These are phyloP conservation scores for Dactylellina parvicollis DNA, from an alignment of 2,329 filamentous ascomycete species.

Conservation along the genomic window DNA sequence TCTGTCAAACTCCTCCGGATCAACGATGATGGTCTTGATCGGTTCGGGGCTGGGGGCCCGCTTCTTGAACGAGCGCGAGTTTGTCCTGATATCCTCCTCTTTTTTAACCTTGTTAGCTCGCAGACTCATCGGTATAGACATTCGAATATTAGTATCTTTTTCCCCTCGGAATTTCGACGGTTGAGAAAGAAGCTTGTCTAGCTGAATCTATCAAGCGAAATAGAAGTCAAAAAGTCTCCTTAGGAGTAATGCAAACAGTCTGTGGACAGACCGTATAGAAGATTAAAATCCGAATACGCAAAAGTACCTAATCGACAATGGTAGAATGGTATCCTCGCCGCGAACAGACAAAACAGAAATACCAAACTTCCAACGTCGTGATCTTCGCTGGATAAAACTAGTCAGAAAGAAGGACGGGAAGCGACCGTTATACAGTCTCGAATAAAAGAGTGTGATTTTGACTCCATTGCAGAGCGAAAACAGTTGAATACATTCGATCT, in stretches of 20 bases:
- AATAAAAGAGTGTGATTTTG: neutral
- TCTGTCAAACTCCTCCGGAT: conserved; percentile 38
- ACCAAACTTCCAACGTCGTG: neutral
- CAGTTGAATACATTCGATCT: conserved; percentile 5
- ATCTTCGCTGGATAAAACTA: conserved; percentile 8
- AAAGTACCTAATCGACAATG: neutral
- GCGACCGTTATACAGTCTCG: neutral
- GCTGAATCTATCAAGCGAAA: too few relatives aligned
- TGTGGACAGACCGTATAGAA: neutral
- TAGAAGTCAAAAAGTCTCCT: too few relatives aligned
- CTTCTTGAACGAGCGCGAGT: conserved; percentile 7
- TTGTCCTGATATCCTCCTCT: conserved; percentile 1
- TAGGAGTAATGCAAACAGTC: neutral
- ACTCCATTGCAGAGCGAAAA: conserved; percentile 17
- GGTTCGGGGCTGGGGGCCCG: conserved; percentile 1
- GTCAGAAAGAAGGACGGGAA: conserved; percentile 13
- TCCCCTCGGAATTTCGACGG: too few relatives aligned
- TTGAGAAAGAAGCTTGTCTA: too few relatives aligned
- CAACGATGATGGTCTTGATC: conserved; percentile 35
- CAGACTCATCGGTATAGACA: conserved; percentile 7
- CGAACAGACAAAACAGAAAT: conserved; percentile 7
- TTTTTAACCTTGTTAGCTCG: neutral
- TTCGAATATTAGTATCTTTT: neutral
- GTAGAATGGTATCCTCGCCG: conserved; percentile 21
- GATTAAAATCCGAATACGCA: neutral